These are phyloP conservation scores for Chlorella sp. DNA, from an alignment of 139 green algal species.

Conservation along the genomic window DNA sequence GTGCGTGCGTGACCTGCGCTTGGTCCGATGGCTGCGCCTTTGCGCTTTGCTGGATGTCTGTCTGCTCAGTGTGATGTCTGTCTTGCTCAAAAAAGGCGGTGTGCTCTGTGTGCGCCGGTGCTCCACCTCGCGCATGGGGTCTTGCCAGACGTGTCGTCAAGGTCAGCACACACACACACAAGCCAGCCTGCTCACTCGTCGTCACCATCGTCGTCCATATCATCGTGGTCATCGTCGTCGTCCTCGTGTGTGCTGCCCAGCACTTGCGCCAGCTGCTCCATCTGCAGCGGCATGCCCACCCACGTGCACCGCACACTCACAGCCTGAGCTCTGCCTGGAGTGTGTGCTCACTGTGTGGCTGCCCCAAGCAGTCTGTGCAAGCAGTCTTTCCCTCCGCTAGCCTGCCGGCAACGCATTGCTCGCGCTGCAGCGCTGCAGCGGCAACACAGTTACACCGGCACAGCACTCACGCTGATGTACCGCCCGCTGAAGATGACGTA, in stretches of 20 bases:
- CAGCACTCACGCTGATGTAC: slow-evolving; percentile 28
- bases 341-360: background rate
- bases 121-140: no score
- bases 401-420: background rate
- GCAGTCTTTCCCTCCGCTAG: background rate
- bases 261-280: background rate
- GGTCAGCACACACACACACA: no score
- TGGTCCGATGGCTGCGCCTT: no score
- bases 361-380: background rate
- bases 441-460: background rate
- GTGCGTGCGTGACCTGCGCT: no score
- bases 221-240: background rate
- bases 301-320: background rate
- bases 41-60: no score
- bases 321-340: background rate
- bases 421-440: background rate
- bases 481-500: slow-evolving; percentile 51
- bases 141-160: no score
- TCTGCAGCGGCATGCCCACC: background rate
- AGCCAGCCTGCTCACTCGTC: no score
- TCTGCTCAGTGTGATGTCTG: no score
- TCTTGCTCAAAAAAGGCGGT: no score
- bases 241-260: background rate
- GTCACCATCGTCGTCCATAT: background rate
- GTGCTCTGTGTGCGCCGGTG: no score